These are phyloP conservation scores for Sporothrix pseudoabietina DNA, from an alignment of 2,329 filamentous ascomycete species.

Conservation along the genomic window DNA sequence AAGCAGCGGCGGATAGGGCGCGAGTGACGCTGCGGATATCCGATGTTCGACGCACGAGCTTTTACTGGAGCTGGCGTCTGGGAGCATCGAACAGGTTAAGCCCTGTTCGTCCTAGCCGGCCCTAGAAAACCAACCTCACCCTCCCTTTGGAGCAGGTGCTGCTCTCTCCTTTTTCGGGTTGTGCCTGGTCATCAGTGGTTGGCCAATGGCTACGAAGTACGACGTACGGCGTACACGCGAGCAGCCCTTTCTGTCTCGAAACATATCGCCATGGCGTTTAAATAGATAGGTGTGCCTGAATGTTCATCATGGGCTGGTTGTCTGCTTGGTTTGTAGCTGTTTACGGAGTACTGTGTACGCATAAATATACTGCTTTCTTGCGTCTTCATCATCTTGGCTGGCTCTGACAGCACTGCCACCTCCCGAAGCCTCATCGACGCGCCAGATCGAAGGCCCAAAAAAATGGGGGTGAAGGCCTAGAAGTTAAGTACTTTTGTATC, in stretches of 20 bases:
- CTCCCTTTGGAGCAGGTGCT: slow-evolving; percentile 3
- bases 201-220: neutral
- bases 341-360: too few species aligned
- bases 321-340: neutral
- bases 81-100: slow-evolving; percentile 12
- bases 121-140: neutral
- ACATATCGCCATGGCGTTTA: neutral
- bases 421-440: slow-evolving; percentile 13
- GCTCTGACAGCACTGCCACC: slow-evolving; percentile 26
- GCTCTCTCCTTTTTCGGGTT: neutral
- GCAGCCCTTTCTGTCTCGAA: neutral
- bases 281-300: neutral
- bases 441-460: neutral
- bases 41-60: slow-evolving; percentile 1
- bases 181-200: neutral
- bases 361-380: neutral
- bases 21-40: slow-evolving; percentile 8
- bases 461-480: neutral
- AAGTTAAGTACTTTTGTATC: neutral
- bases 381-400: neutral
- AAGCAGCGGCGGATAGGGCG: neutral
- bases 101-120: slow-evolving; percentile 13
- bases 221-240: neutral
- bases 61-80: slow-evolving; percentile 4
- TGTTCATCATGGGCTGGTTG: neutral